phyloP scores from a whole-genome alignment of 805 yeast genomes.

The Tetrapisispora pingtungensis region DNA sequence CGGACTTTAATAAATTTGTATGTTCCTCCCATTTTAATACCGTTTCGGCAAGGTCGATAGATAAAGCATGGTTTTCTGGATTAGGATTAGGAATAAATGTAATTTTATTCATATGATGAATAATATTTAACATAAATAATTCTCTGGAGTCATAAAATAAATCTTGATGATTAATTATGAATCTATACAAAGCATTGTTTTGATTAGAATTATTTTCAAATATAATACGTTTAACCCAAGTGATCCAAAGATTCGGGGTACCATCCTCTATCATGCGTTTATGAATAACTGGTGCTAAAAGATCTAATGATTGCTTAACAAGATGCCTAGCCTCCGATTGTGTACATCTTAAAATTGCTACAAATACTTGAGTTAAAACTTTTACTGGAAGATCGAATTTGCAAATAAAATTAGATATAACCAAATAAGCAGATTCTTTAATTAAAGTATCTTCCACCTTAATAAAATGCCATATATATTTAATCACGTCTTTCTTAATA shows the following conservation, averaged over 20 bases:
- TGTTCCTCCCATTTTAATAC: slow-evolving; percentile 76
- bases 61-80: slow-evolving; percentile 70
- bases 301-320: slow-evolving; percentile 79
- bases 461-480: slow-evolving; percentile 89
- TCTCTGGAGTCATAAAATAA: slow-evolving; percentile 80
- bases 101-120: slow-evolving; percentile 85
- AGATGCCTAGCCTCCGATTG: slow-evolving; percentile 75
- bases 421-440: slow-evolving; percentile 86
- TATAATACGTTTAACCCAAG: slow-evolving; percentile 87
- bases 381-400: slow-evolving; percentile 83
- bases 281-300: slow-evolving; percentile 79
- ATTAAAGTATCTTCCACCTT: slow-evolving; percentile 80
- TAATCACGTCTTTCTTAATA: slow-evolving; percentile 73
- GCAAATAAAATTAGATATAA: slow-evolving; percentile 76
- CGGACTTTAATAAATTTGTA: slow-evolving; percentile 22
- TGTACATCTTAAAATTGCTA: slow-evolving; percentile 74
- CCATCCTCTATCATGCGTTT: slow-evolving; percentile 49
- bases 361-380: slow-evolving; percentile 85
- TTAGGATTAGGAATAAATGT: slow-evolving; percentile 70
- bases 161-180: slow-evolving; percentile 76
- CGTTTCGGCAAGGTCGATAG: slow-evolving; percentile 81
- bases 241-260: slow-evolving; percentile 58
- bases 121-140: slow-evolving; percentile 78
- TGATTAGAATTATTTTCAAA: slow-evolving; percentile 84
- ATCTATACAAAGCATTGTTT: slow-evolving; percentile 79